Conservation (phyloP, 1,284 basidiomycete genomes). For the Retiboletus flavoniger region DNA sequence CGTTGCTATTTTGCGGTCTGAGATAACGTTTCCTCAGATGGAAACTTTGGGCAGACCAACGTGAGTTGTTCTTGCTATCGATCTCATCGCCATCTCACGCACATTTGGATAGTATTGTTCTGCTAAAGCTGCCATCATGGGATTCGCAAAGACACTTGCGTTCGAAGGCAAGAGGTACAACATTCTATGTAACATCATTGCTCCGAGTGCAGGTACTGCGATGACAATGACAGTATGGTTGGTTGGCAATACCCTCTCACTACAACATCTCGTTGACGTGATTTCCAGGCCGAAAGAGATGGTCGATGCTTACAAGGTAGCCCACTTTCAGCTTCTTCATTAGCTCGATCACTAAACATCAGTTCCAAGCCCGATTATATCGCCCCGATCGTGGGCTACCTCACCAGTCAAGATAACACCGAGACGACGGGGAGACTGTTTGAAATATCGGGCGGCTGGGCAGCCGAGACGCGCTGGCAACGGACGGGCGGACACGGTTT, state of each 20-base stretch:
- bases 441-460: conserved; percentile 92
- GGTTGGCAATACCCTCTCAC: conserved; percentile 7
- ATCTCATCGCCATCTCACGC: conserved; percentile 1
- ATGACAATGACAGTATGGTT: conserved; percentile 87
- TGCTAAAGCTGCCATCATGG: conserved; percentile 93
- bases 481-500: conserved; percentile 87
- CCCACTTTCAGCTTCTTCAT: conserved; percentile 1
- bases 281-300: conserved; percentile 78
- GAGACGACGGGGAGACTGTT: conserved; percentile 79
- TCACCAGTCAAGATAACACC: conserved; percentile 81
- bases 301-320: conserved; percentile 89
- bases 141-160: conserved; percentile 85
- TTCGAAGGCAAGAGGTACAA: conserved; percentile 93
- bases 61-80: conserved; percentile 38
- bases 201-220: conserved; percentile 87
- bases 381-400: conserved; percentile 89
- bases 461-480: conserved; percentile 92
- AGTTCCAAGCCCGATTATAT: conserved; percentile 78
- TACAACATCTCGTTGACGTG: neutral
- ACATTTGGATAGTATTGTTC: conserved; percentile 67
- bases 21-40: conserved; percentile 51
- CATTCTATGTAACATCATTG: conserved; percentile 86
- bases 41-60: conserved; percentile 92
- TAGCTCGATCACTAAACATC: neutral
- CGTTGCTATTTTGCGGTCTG: conserved; percentile 4